Base-by-base conservation (phyloP, 805 yeast genomes). In the Priceomyces fermenticarens region DNA sequence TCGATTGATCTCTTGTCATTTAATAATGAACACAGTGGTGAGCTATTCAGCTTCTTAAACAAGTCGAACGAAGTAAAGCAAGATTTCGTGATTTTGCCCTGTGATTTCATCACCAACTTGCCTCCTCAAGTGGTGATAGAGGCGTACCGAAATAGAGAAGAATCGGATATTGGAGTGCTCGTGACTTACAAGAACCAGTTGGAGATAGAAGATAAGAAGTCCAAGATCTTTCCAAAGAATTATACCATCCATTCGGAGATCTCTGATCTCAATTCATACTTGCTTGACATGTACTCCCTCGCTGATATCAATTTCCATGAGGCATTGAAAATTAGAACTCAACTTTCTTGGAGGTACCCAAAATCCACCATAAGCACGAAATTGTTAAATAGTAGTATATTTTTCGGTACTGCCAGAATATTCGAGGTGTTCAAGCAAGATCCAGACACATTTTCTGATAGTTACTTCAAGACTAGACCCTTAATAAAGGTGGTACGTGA, bases 71-170 rank as follows among this genome's bases (percentile, higher is more conserved):
- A 27, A 82, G 45, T 52, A 10, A 37, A 43, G 16, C 52, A 54
- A 32, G 53, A 62, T 56, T 83, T 88, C 54, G 87, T 89, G n/a
- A 62, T 93, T 26, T 65, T 93, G 41, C 97, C 98, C 6, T 91
- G 97, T 66, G 99, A 95, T 61, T 87, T 93, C 58, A 72, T 95
- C 40, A 89, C 98, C 2, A 91, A 90, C 57, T 70, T 91, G 30
- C 96, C 96, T 3, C 96, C 98, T 9, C 91, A 87, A 54, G 83
- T 84, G 13, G 72, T 93, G 26, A 80, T 89, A 34, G 96, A 91
- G 55, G 85, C 84, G 38, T 90, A 83, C 60, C 73, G 97, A 54
- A 82, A 82, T 49, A 80, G 82, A 53, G 78, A 77, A 15, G 83
- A 77, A 31, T 65, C 70, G 23, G 88, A 86, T 47, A 62, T 85